Evolutionary conservation across 768 basidiomycete species (phyloP).

Genomic region (Crucibulum laeve): DNA sequence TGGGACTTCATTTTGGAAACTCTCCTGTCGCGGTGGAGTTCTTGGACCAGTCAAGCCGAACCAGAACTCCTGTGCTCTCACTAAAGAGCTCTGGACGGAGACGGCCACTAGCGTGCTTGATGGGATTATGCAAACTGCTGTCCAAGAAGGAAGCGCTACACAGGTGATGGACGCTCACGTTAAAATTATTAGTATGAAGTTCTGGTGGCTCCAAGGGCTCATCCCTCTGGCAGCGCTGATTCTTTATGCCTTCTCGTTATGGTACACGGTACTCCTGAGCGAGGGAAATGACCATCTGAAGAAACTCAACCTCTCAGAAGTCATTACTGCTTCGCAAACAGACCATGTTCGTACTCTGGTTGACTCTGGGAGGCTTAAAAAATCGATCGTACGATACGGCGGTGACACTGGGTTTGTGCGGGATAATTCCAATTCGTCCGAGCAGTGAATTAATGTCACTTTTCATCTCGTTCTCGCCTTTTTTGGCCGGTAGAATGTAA

Average conservation of each 20-base stretch:
- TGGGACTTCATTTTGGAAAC: slow-evolving; percentile 11
- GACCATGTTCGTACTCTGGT: slow-evolving; percentile 7
- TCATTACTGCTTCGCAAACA: slow-evolving; percentile 7
- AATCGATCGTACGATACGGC: slow-evolving; percentile 1
- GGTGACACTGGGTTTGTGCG: background rate
- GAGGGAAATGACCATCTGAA: slow-evolving; percentile 4
- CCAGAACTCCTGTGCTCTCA: slow-evolving; percentile 8
- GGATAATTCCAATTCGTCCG: background rate
- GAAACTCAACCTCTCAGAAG: slow-evolving; percentile 4
- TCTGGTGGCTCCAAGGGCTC: slow-evolving; percentile 15
- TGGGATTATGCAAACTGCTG: slow-evolving; percentile 14
- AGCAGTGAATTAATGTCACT: too few relatives aligned
- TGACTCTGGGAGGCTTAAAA: slow-evolving; percentile 1
- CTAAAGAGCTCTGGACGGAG: slow-evolving; percentile 10
- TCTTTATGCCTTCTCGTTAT: slow-evolving; percentile 4
- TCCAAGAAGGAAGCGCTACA: slow-evolving; percentile 1
- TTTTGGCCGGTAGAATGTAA: too few relatives aligned
- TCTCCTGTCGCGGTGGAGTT: slow-evolving; percentile 13
- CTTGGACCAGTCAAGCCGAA: slow-evolving; percentile 10
- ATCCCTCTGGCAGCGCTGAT: slow-evolving; percentile 9
- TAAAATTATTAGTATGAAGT: slow-evolving; percentile 4
- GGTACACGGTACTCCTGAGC: slow-evolving; percentile 5
- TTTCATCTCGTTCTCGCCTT: too few relatives aligned
- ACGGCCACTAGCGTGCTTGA: slow-evolving; percentile 12
- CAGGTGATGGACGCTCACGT: slow-evolving; percentile 10